A percentile compares a stretch with the other conserved stretches of the same genome.
Evolutionary conservation across 495 filamentous ascomycete genomes (phyloP).

Genomic region (Talaromyces proteolyticus): DNA sequence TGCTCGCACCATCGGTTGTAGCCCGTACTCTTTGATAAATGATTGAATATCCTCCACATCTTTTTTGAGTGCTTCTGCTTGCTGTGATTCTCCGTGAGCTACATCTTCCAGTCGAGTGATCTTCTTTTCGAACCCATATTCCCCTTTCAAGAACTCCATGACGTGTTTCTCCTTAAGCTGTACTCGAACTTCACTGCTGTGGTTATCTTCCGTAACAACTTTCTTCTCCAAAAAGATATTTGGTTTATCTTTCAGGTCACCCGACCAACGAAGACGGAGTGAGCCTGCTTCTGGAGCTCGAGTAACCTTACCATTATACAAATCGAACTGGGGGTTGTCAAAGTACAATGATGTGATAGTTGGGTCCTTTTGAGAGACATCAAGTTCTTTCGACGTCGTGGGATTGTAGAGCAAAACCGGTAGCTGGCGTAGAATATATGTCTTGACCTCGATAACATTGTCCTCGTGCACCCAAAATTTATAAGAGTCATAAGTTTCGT

Average conservation of each 20-base stretch:
- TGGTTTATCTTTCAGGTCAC: conserved; percentile 69
- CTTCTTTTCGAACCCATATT: conserved; percentile 89
- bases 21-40: conserved; percentile 68
- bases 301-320: conserved; percentile 82
- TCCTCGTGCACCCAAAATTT: conserved; percentile 98
- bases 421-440: conserved; percentile 81
- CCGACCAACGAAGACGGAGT: conserved; percentile 86
- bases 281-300: conserved; percentile 73
- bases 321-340: conserved; percentile 75
- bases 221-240: conserved; percentile 88
- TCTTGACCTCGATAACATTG: conserved; percentile 94
- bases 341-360: conserved; percentile 95
- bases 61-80: conserved; percentile 51
- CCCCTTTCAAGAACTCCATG: conserved; percentile 76
- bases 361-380: conserved; percentile 72
- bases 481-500: conserved; percentile 76
- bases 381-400: conserved; percentile 68
- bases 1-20: conserved; percentile 82
- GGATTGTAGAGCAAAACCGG: conserved; percentile 92
- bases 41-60: conserved; percentile 73
- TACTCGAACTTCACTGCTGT: conserved; percentile 70
- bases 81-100: conserved; percentile 53
- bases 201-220: conserved; percentile 65
- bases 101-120: conserved; percentile 74
- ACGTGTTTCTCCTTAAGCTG: conserved; percentile 91